Base-by-base conservation (phyloP, 2,329 filamentous ascomycete genomes). In the Parafenestella ontariensis region DNA sequence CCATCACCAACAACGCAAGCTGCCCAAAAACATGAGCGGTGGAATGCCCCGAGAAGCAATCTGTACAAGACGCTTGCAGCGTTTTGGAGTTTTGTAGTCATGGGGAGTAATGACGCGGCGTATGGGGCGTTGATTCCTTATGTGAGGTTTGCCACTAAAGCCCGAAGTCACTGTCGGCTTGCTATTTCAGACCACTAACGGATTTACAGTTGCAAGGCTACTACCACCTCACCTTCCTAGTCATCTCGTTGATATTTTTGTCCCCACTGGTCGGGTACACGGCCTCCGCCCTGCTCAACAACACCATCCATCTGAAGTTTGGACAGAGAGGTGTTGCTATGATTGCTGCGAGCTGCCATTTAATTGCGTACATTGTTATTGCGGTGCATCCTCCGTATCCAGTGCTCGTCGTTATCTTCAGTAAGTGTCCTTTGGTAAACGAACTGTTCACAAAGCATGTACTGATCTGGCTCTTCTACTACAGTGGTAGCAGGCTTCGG, bases 271-370 rank as follows among this genome's bases (percentile, higher is more conserved):
- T 83, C 3, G 88, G 88, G 42, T 91, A 90, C 73, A 80, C 85
- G 13, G 64, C 82, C 2, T 86, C 87, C 1, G 87, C 87, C 1
- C 73, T 90, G 1, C 69, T 83, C 45, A 91, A 90, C 72, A 89
- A 88, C 67, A 73, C 75, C 9, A 81, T 91, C 41, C 89, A 90
- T 71, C 78, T 87, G 62, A 79, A 77, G 33, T 78, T 86, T 45
- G 90, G 91, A 31, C 89, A 91, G 68, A 83, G 88, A 15, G 90
- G 90, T 9, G 83, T 92, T 9, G 89, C 89, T 10, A 68, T 90
- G 46, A 71, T 91, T 5, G 87, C 82, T 0, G 87, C 89, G 0
- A 54, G 81, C 10, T 85, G 82, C 59, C 88, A 90, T 64, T 68
- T 91, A 8, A 61, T 87, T 21, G 84, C 88, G 17, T 92, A 90